Percentiles rank a stretch among this genome's conserved stretches.
Evolutionary conservation across 148 eudicot species (phyloP).

Genomic region (Pharnaceum exiguum): DNA sequence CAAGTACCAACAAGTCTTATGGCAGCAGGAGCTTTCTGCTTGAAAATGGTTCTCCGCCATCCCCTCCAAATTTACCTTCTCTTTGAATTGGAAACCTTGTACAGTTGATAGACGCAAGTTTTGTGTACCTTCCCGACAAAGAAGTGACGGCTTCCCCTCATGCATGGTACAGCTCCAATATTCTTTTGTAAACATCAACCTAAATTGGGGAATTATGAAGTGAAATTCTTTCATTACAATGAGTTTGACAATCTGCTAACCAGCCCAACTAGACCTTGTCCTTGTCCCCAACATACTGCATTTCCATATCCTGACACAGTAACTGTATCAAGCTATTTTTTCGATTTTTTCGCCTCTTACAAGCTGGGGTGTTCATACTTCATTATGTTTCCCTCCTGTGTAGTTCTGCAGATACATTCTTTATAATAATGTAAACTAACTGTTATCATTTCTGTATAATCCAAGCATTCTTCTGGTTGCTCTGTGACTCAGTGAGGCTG

Average conservation of each 20-base stretch:
- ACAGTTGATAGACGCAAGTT: not conserved
- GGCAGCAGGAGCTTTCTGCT: conserved; percentile 85
- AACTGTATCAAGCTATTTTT: not conserved
- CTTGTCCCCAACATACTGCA: not conserved
- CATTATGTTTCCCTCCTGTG: not conserved
- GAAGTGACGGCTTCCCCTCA: not conserved
- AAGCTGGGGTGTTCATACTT: not conserved
- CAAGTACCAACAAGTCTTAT: conserved; percentile 80
- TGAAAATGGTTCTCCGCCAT: conserved; percentile 85
- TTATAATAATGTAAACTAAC: not conserved
- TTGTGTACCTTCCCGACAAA: not conserved
- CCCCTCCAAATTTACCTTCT: conserved; percentile 63
- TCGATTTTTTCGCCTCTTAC: not conserved
- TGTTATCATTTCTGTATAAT: conserved; percentile 4
- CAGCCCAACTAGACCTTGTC: too few species aligned
- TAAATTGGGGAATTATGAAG: not conserved
- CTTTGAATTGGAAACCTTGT: conserved; percentile 21
- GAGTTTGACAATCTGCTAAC: not conserved
- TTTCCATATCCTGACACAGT: not conserved
- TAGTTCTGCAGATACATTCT: not conserved
- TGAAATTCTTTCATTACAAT: conserved; percentile 7
- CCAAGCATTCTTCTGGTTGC: conserved; percentile 1
- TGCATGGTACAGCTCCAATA: not conserved
- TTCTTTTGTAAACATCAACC: conserved; percentile 6
- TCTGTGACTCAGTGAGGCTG: conserved; percentile 1